These are phyloP conservation scores for Caloboletus inedulis DNA, from an alignment of 1,284 basidiomycete species.

Conservation along the genomic window DNA sequence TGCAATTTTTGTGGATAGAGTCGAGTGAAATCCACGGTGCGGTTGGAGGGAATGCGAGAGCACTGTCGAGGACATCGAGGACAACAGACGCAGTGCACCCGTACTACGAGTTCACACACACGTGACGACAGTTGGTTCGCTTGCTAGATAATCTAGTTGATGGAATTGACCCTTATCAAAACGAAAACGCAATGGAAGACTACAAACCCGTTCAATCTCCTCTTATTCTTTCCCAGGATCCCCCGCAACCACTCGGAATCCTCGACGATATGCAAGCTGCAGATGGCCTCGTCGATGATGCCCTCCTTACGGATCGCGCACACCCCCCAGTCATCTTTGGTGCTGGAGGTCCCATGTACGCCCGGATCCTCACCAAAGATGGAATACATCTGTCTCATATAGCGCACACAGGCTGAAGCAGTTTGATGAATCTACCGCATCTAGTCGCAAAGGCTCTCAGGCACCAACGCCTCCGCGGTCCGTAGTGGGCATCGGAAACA, in stretches of 20 bases:
- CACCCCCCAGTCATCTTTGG: slow-evolving; percentile 29
- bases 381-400: slow-evolving; percentile 2
- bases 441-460: slow-evolving; percentile 63
- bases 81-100: neutral
- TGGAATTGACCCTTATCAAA: neutral
- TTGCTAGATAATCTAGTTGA: neutral
- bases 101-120: neutral
- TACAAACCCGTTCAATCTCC: slow-evolving; percentile 15
- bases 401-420: slow-evolving; percentile 60
- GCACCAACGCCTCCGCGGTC: slow-evolving; percentile 72
- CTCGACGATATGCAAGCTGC: slow-evolving; percentile 31
- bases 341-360: slow-evolving; percentile 34
- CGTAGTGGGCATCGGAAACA: slow-evolving; percentile 79
- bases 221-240: slow-evolving; percentile 2
- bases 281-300: slow-evolving; percentile 18
- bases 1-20: slow-evolving; percentile 25
- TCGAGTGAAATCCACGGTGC: slow-evolving; percentile 31
- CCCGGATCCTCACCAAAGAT: neutral
- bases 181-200: slow-evolving; percentile 17
- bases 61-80: slow-evolving; percentile 20
- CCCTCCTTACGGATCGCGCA: slow-evolving; percentile 14
- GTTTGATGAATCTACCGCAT: slow-evolving; percentile 71
- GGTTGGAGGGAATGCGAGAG: slow-evolving; percentile 24
- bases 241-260: slow-evolving; percentile 16
- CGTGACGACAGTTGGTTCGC: neutral